Evolutionary conservation across 352 stramenopile species (phyloP).

Genomic region (Pythium biforme): DNA sequence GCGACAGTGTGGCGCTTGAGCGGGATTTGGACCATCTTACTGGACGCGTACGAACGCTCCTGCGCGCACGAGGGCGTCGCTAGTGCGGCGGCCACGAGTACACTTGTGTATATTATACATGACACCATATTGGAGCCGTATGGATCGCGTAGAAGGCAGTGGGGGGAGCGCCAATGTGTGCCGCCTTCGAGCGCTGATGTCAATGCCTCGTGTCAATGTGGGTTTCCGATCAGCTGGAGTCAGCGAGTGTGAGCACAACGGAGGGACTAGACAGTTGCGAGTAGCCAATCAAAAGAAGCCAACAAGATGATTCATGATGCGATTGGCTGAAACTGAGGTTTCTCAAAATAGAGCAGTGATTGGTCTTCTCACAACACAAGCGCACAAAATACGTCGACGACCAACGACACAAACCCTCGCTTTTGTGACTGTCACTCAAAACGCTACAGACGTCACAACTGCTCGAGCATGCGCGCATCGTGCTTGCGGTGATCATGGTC

Average conservation of each 20-base stretch:
- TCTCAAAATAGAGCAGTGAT: neutral
- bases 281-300: conserved; percentile 15
- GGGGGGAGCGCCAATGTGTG: neutral
- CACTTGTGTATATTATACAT: neutral
- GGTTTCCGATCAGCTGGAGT: conserved; percentile 13
- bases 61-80: neutral
- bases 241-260: neutral
- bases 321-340: conserved; percentile 19
- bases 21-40: conserved; percentile 28
- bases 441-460: conserved; percentile 36
- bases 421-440: conserved; percentile 5
- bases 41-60: conserved; percentile 7
- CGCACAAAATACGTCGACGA: conserved; percentile 1
- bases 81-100: neutral
- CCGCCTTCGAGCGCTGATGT: neutral
- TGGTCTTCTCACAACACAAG: conserved; percentile 1
- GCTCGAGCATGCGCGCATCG: conserved; percentile 54
- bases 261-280: neutral
- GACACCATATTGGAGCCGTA: neutral
- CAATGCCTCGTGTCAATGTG: conserved; percentile 11
- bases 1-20: conserved; percentile 21
- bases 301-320: neutral
- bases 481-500: conserved; percentile 46
- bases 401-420: conserved; percentile 15
- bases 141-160: neutral